Evolutionary conservation across 2,329 filamentous ascomycete genomes (phyloP).

Genomic region (Penicillium sp.): DNA sequence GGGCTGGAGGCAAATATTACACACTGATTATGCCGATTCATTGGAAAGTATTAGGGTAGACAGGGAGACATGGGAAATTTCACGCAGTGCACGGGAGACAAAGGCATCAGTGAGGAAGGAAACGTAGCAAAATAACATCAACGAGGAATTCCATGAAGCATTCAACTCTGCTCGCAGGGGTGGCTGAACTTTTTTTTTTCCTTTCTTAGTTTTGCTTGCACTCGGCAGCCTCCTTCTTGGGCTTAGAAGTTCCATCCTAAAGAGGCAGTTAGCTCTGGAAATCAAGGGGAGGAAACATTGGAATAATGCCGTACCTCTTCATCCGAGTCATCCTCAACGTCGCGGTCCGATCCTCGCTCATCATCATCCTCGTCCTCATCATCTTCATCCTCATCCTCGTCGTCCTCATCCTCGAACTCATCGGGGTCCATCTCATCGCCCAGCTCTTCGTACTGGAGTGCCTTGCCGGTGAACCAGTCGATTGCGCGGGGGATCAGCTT

Average conservation of each 20-base stretch:
- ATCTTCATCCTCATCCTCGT: conserved; percentile 84
- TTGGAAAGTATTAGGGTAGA: conserved; percentile 27
- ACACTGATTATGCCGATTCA: conserved; percentile 27
- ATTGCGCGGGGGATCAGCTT: conserved; percentile 97
- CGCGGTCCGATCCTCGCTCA: conserved; percentile 58
- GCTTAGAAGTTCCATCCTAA: conserved; percentile 83
- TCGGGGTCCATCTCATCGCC: conserved; percentile 79
- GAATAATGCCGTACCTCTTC: conserved; percentile 42
- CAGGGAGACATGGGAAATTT: conserved; percentile 7
- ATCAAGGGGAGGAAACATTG: not conserved
- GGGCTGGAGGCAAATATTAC: conserved; percentile 9
- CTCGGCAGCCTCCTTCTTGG: conserved; percentile 89
- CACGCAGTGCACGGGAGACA: conserved; percentile 18
- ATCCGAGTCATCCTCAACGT: conserved; percentile 61
- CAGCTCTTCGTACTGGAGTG: conserved; percentile 90
- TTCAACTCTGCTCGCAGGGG: conserved; percentile 21
- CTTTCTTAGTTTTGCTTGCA: conserved; percentile 87
- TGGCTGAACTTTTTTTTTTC: conserved; percentile 42
- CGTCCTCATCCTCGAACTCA: conserved; percentile 83
- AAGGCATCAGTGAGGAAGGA: conserved; percentile 17
- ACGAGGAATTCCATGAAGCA: conserved; percentile 36
- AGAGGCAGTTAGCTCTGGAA: not conserved
- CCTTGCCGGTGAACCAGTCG: conserved; percentile 99
- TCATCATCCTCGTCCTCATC: conserved; percentile 85
- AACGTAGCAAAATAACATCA: conserved; percentile 26